These are phyloP conservation scores for Lomentospora prolificans DNA, from an alignment of 2,329 filamentous ascomycete genomes.

Conservation along the genomic window DNA sequence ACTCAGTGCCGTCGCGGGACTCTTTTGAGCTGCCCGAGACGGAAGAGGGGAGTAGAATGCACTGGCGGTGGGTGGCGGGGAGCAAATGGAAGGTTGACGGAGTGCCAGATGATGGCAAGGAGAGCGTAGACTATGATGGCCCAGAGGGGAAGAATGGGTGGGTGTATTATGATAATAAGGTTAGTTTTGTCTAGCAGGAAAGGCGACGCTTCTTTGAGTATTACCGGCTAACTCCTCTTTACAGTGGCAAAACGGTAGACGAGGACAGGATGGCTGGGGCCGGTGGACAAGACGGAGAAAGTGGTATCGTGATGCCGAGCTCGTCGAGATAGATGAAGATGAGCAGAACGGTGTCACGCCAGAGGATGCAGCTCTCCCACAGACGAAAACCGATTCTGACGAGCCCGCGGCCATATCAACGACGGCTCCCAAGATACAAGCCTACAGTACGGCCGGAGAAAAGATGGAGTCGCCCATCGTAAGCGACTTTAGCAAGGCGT, in stretches of 20 bases:
- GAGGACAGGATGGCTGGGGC: constrained; percentile 83
- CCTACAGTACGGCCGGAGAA: constrained; percentile 26
- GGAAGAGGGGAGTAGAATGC: constrained; percentile 46
- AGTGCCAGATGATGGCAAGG: constrained; percentile 40
- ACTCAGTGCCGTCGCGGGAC: constrained; percentile 65
- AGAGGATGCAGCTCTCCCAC: constrained; percentile 10
- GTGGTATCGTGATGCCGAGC: constrained; percentile 93
- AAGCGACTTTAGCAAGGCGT: constrained; percentile 15
- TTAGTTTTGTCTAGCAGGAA: constrained; percentile 26
- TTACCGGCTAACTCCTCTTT: background rate
- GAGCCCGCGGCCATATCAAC: constrained; percentile 1
- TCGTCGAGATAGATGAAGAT: constrained; percentile 61
- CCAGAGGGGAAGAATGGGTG: constrained; percentile 65
- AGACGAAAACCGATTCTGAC: background rate
- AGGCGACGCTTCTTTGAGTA: background rate
- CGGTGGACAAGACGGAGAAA: constrained; percentile 88
- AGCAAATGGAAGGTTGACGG: constrained; percentile 84
- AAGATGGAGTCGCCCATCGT: constrained; percentile 23
- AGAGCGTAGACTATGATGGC: constrained; percentile 40
- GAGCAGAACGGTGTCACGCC: constrained; percentile 22
- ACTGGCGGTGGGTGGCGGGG: constrained; percentile 70
- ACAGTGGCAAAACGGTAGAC: constrained; percentile 84
- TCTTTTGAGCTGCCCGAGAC: constrained; percentile 54
- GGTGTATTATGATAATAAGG: constrained; percentile 98
- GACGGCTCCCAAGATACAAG: constrained; percentile 14